phyloP scores from a whole-genome alignment of 73 alveolate species.

The Paraurostyla sp. region DNA sequence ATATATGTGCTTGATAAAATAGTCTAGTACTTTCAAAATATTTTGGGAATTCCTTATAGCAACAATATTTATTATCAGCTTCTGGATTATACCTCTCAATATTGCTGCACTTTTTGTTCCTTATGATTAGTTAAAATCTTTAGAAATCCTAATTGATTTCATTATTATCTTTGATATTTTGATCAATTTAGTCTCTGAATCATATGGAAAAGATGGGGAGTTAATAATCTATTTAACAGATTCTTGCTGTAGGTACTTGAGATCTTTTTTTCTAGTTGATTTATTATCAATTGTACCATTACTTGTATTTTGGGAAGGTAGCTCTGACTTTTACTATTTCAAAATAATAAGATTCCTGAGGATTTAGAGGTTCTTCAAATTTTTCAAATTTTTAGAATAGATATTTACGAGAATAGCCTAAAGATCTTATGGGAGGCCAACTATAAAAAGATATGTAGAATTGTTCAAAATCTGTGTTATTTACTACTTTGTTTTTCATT shows the following conservation, averaged over 20 bases:
- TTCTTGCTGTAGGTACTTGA: neutral
- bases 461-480: neutral
- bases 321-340: neutral
- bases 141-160: slow-evolving; percentile 33
- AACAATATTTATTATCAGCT: neutral
- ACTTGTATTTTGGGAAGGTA: neutral
- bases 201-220: slow-evolving; percentile 1
- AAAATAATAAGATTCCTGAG: slow-evolving; percentile 31
- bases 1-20: slow-evolving; percentile 10
- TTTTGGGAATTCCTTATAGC: slow-evolving; percentile 58
- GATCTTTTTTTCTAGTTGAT: slow-evolving; percentile 35
- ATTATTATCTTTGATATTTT: slow-evolving; percentile 27
- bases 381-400: neutral
- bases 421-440: neutral
- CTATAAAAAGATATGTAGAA: neutral
- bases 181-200: slow-evolving; percentile 17
- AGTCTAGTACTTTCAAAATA: slow-evolving; percentile 7
- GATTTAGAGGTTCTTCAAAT: slow-evolving; percentile 42
- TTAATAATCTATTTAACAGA: slow-evolving; percentile 18
- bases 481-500: slow-evolving; percentile 26
- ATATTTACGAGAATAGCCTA: neutral
- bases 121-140: neutral
- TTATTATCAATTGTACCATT: neutral
- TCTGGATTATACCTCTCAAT: slow-evolving; percentile 41
- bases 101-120: slow-evolving; percentile 27